These are phyloP conservation scores for Thalassiosira mediterranea DNA, from an alignment of 352 stramenopile genomes.

Conservation along the genomic window DNA sequence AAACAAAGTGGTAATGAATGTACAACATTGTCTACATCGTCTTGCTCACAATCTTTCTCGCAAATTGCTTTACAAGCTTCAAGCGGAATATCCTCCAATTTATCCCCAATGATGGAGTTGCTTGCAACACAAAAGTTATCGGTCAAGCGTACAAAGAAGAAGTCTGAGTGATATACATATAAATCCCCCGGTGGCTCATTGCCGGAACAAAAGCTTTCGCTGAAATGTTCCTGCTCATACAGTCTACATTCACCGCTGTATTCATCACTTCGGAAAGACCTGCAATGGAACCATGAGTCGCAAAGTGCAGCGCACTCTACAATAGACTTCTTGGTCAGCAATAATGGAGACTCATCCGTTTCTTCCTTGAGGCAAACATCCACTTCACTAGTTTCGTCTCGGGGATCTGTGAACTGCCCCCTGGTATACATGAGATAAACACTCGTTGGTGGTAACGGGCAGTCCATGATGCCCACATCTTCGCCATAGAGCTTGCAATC, in stretches of 20 bases:
- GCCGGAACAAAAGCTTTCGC: background rate
- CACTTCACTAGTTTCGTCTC: too few species aligned
- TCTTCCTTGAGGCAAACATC: conserved; percentile 27
- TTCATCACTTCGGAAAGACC: conserved; percentile 28
- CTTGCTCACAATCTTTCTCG: conserved; percentile 18
- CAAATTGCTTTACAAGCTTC: conserved; percentile 33
- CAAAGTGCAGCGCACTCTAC: conserved; percentile 30
- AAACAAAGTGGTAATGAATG: too few species aligned
- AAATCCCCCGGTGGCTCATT: conserved; percentile 4
- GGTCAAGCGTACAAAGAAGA: conserved; percentile 17
- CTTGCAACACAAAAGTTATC: conserved; percentile 35
- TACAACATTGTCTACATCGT: too few species aligned
- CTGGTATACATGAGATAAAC: conserved; percentile 27
- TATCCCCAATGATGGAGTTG: conserved; percentile 20
- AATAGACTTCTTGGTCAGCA: conserved; percentile 14
- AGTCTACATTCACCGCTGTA: conserved; percentile 18
- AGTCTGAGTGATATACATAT: conserved; percentile 18
- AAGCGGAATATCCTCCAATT: conserved; percentile 11
- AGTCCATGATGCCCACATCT: conserved; percentile 15
- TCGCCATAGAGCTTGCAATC: conserved; percentile 22
- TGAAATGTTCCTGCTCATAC: conserved; percentile 18
- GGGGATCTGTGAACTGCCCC: conserved; percentile 12
- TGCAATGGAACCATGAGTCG: conserved; percentile 26
- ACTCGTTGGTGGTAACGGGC: background rate
- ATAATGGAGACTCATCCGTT: background rate